Conservation (phyloP, 495 filamentous ascomycete species). For the Cudoniella acicularis region DNA sequence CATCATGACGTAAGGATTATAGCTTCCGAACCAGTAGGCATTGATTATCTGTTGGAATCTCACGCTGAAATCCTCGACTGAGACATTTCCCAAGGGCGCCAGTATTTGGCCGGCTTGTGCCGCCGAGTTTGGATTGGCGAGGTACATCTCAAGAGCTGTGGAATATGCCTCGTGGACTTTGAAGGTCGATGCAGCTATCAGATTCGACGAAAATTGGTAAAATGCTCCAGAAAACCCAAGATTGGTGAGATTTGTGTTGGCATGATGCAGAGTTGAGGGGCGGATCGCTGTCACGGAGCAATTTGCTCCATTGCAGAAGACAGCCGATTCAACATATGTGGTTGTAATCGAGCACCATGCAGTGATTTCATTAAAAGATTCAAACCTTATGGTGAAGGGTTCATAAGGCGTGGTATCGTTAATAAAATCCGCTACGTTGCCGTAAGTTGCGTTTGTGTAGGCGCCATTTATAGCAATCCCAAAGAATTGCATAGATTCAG, state of each 20-base stretch:
- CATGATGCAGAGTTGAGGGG: background rate
- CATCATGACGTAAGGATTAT: background rate
- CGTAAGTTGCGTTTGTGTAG: background rate
- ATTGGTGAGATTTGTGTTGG: slow-evolving; percentile 7
- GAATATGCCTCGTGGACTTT: background rate
- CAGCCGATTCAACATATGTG: slow-evolving; percentile 1
- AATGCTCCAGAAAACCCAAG: background rate
- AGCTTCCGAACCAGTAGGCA: slow-evolving; percentile 5
- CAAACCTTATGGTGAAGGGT: background rate
- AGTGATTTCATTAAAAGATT: background rate
- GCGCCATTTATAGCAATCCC: background rate
- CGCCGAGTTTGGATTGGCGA: background rate
- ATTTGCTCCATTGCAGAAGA: background rate
- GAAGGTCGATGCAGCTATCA: background rate
- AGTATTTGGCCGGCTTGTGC: background rate
- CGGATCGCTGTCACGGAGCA: slow-evolving; percentile 6
- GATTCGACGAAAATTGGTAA: background rate
- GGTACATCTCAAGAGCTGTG: background rate
- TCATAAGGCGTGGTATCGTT: background rate
- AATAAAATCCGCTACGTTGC: background rate
- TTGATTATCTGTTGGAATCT: slow-evolving; percentile 9
- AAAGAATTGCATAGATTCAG: background rate
- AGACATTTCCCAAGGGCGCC: background rate
- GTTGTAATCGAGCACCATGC: slow-evolving; percentile 3
- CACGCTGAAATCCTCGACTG: slow-evolving; percentile 1